Conservation (phyloP, 1,284 basidiomycete species). For the Cutaneotrichosporon dermatis region DNA sequence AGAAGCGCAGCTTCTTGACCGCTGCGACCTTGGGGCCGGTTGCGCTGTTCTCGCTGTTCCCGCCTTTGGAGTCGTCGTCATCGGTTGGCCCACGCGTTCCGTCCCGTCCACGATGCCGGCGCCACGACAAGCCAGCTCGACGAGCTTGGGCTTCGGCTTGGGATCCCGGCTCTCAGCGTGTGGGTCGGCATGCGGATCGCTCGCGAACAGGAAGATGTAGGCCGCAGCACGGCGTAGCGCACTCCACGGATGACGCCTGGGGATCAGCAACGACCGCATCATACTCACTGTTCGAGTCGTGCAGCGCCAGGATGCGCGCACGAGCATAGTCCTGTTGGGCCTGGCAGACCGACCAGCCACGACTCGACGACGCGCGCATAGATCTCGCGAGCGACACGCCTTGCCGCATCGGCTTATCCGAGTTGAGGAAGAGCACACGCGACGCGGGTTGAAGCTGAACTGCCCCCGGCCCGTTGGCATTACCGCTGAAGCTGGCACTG, state of each 20-base stretch:
- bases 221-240: constrained; percentile 30
- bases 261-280: not conserved
- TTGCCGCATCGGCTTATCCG: constrained; percentile 23
- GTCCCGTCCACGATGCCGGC: constrained; percentile 19
- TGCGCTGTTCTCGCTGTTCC: not conserved
- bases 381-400: constrained; percentile 32
- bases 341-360: constrained; percentile 30
- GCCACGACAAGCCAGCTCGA: constrained; percentile 26
- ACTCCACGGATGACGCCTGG: constrained; percentile 27
- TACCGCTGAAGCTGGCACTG: not conserved
- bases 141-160: constrained; percentile 21
- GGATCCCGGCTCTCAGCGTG: constrained; percentile 3
- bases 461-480: not conserved
- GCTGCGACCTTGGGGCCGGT: not conserved
- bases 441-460: constrained; percentile 5
- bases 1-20: constrained; percentile 20
- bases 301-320: constrained; percentile 25
- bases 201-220: constrained; percentile 30
- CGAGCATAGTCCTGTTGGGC: constrained; percentile 24
- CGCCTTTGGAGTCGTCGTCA: not conserved
- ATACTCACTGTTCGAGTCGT: constrained; percentile 24
- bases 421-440: constrained; percentile 21
- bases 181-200: not conserved
- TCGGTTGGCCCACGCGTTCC: not conserved
- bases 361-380: constrained; percentile 32